Percentiles rank a stretch among this genome's conserved stretches.
phyloP scores from a whole-genome alignment of 768 basidiomycete species.

The Butyriboletus loyo region DNA sequence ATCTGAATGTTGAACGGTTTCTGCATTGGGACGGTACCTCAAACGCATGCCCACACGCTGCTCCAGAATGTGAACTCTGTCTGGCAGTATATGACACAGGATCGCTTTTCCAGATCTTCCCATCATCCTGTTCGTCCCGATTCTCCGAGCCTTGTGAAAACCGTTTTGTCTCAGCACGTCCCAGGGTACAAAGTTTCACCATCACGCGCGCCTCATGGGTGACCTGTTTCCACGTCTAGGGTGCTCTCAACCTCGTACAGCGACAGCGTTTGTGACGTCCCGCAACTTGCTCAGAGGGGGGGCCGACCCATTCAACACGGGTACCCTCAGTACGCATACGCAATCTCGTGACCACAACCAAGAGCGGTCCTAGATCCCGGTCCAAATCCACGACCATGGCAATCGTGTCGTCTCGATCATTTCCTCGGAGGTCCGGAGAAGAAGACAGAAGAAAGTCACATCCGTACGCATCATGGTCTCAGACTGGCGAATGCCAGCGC shows the following conservation, averaged over 20 bases:
- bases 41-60: neutral
- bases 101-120: neutral
- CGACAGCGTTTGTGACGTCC: neutral
- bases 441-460: constrained; percentile 5
- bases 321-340: neutral
- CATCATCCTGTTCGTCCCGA: constrained; percentile 7
- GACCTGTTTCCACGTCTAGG: constrained; percentile 3
- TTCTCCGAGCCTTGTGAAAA: constrained; percentile 11
- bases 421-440: constrained; percentile 23
- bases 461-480: constrained; percentile 7
- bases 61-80: neutral
- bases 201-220: constrained; percentile 2
- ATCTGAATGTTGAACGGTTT: neutral
- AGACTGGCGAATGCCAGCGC: neutral
- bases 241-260: neutral
- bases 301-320: neutral
- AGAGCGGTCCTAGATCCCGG: neutral
- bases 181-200: constrained; percentile 7
- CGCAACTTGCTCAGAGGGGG: neutral
- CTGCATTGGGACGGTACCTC: neutral
- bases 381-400: neutral
- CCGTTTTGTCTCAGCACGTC: neutral
- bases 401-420: neutral
- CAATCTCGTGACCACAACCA: neutral
- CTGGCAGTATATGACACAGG: neutral